A percentile compares a stretch with the other conserved stretches of the same genome.
These are phyloP conservation scores for Penicillium decumbens DNA, from an alignment of 2,329 filamentous ascomycete species.

Conservation along the genomic window DNA sequence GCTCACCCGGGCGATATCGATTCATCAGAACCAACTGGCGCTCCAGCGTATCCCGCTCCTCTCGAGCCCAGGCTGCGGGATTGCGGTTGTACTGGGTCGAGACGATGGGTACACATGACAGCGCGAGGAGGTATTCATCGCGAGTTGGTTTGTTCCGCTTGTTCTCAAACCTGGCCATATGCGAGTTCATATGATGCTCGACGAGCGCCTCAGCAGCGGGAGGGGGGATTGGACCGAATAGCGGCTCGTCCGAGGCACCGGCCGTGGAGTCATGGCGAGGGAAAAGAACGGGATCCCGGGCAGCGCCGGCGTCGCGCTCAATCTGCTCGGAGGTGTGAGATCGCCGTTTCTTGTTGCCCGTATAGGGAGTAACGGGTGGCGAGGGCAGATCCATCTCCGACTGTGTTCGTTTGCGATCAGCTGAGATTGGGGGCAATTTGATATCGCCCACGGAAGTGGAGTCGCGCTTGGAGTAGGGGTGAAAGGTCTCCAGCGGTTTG, in stretches of 20 bases:
- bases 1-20: slow-evolving; percentile 30
- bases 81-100: slow-evolving; percentile 43
- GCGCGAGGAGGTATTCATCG: slow-evolving; percentile 42
- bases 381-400: slow-evolving; percentile 45
- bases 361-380: slow-evolving; percentile 45
- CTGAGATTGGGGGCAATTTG: slow-evolving; percentile 41
- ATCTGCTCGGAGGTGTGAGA: slow-evolving; percentile 32
- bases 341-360: slow-evolving; percentile 39
- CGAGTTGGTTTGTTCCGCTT: slow-evolving; percentile 42
- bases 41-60: slow-evolving; percentile 41
- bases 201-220: slow-evolving; percentile 37
- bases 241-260: slow-evolving; percentile 37
- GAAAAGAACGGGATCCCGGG: slow-evolving; percentile 43
- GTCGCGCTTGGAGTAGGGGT: slow-evolving; percentile 28
- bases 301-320: slow-evolving; percentile 29
- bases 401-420: slow-evolving; percentile 40
- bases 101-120: slow-evolving; percentile 44
- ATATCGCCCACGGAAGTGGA: slow-evolving; percentile 28
- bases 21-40: slow-evolving; percentile 41
- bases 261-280: slow-evolving; percentile 35
- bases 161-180: slow-evolving; percentile 40
- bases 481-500: slow-evolving; percentile 50
- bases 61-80: slow-evolving; percentile 41
- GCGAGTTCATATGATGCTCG: slow-evolving; percentile 41
- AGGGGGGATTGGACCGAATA: slow-evolving; percentile 38